Evolutionary conservation across 306 rosid genomes (phyloP).

Genomic region (Prunus salicina): DNA sequence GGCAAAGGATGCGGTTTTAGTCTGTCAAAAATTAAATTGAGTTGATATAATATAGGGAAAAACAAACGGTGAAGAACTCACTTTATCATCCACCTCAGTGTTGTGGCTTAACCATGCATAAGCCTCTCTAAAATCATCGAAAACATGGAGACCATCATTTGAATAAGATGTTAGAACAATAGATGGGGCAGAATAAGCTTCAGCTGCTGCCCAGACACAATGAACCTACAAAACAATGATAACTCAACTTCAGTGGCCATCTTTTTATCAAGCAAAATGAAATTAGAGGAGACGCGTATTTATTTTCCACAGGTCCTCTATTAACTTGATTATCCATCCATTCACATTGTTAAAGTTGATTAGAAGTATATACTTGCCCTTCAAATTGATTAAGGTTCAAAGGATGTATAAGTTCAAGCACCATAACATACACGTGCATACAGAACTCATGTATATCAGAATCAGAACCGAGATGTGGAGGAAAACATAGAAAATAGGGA

Average conservation of each 20-base stretch:
- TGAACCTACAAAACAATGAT: slow-evolving; percentile 63
- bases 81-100: slow-evolving; percentile 97
- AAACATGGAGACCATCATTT: slow-evolving; percentile 90
- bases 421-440: not conserved
- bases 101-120: slow-evolving; percentile 99
- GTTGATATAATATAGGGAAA: not conserved
- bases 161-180: slow-evolving; percentile 90
- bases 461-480: slow-evolving; percentile 2
- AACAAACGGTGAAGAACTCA: slow-evolving; percentile 38
- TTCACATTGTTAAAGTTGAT: not conserved
- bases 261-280: not conserved
- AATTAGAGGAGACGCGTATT: not conserved
- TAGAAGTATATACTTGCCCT: too few relatives aligned
- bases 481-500: slow-evolving; percentile 12
- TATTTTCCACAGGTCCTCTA: not conserved
- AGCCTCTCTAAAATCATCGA: slow-evolving; percentile 99
- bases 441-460: not conserved
- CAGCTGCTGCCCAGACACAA: slow-evolving; percentile 99
- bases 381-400: not conserved
- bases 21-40: not conserved
- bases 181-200: slow-evolving; percentile 99
- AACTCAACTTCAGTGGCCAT: not conserved
- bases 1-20: not conserved
- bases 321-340: not conserved
- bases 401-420: slow-evolving; percentile 21